phyloP scores from a whole-genome alignment of 2,329 filamentous ascomycete species.

The Talaromyces sp. region DNA sequence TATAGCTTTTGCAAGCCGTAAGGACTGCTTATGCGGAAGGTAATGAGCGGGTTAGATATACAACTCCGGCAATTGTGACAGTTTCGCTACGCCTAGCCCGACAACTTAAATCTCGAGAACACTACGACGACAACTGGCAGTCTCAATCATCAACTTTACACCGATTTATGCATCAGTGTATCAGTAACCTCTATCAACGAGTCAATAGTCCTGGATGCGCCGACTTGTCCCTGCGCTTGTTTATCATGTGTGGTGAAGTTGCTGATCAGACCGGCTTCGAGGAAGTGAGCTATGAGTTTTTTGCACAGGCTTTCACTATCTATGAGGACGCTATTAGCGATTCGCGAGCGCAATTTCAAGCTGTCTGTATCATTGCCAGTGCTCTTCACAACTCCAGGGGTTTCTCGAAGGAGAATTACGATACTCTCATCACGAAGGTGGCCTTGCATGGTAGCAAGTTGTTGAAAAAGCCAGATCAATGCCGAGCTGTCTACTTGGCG shows the following conservation, averaged over 20 bases:
- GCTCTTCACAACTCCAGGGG: slow-evolving; percentile 83
- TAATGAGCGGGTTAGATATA: slow-evolving; percentile 93
- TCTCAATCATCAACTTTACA: slow-evolving; percentile 76
- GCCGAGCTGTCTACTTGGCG: slow-evolving; percentile 90
- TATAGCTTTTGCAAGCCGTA: slow-evolving; percentile 74
- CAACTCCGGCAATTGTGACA: slow-evolving; percentile 87
- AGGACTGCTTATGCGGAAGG: slow-evolving; percentile 85
- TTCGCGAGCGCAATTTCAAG: slow-evolving; percentile 95
- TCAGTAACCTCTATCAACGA: slow-evolving; percentile 83
- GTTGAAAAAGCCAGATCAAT: slow-evolving; percentile 96
- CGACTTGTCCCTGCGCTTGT: slow-evolving; percentile 83
- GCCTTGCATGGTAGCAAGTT: slow-evolving; percentile 95
- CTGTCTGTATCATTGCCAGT: slow-evolving; percentile 88
- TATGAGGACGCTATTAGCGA: slow-evolving; percentile 97
- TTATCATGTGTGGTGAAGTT: slow-evolving; percentile 87
- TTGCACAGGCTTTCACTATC: slow-evolving; percentile 95
- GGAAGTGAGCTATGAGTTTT: slow-evolving; percentile 96
- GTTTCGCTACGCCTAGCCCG: slow-evolving; percentile 85
- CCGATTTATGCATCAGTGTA: slow-evolving; percentile 88
- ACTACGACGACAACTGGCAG: slow-evolving; percentile 74
- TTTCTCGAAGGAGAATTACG: slow-evolving; percentile 96
- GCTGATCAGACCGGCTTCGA: slow-evolving; percentile 89
- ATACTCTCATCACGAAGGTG: slow-evolving; percentile 96
- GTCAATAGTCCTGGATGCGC: slow-evolving; percentile 78
- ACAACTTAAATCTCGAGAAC: slow-evolving; percentile 84